These are phyloP conservation scores for Saccharum officinarum DNA, from an alignment of 176 grass and related monocot species.

Conservation along the genomic window DNA sequence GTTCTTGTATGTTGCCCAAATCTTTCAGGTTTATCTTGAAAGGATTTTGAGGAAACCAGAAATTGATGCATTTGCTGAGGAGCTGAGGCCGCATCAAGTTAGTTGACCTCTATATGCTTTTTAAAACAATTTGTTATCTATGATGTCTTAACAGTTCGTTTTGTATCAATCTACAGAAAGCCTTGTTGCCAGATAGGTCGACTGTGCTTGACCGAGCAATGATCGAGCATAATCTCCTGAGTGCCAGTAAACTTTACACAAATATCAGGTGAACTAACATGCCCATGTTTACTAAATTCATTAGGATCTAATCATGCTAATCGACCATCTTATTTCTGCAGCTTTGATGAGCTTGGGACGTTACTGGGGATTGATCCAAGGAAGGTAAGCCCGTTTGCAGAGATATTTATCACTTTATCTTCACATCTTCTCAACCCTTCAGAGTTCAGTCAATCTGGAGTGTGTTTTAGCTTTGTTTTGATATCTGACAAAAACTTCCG, in stretches of 20 bases:
- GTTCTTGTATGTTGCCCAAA: conserved; percentile 8
- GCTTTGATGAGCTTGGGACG: conserved; percentile 95
- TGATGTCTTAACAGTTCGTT: conserved; percentile 8
- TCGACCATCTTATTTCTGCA: conserved; percentile 36
- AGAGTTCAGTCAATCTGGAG: neutral
- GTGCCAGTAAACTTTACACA: conserved; percentile 94
- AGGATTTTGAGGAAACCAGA: conserved; percentile 99
- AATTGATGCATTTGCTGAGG: conserved; percentile 98
- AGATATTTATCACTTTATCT: neutral
- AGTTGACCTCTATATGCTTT: neutral
- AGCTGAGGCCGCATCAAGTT: conserved; percentile 93
- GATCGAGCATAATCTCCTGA: conserved; percentile 99
- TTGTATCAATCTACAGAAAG: conserved; percentile 72
- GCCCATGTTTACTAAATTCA: neutral
- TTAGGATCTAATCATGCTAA: conserved; percentile 35
- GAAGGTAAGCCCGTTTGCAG: conserved; percentile 58
- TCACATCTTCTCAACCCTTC: neutral
- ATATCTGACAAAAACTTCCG: neutral
- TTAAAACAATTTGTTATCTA: neutral
- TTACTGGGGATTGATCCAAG: conserved; percentile 92
- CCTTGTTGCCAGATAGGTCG: conserved; percentile 87
- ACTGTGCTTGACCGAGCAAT: conserved; percentile 97
- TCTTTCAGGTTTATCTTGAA: conserved; percentile 90
- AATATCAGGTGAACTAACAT: conserved; percentile 79
- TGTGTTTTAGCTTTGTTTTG: neutral